Base-by-base conservation (phyloP, 2,329 filamentous ascomycete genomes). In the Tympanopsis confertula region DNA sequence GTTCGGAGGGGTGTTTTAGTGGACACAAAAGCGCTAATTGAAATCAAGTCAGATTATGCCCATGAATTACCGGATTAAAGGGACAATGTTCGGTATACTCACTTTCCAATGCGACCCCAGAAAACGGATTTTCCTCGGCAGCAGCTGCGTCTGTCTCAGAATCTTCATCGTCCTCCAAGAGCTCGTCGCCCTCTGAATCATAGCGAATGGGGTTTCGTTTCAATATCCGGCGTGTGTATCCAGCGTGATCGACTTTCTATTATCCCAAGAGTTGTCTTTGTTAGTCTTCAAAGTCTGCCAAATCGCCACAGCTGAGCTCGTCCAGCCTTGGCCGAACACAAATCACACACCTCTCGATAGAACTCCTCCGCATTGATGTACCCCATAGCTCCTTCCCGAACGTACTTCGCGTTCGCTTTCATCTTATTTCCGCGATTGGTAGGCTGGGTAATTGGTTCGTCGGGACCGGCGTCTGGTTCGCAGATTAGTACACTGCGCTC, bases 341-440 rank as follows among this genome's bases (percentile, higher is more conserved):
- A n/a, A 10, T 26, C n/a, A 44, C 49, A 28, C 46, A 76, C 73
- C 64, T 71, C 67, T 51, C 69, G 72, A 54, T 75, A 74, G 2
- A 66, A 61, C 28, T 65, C 60, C 35, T 63, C 61, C 5, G 69
- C 65, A 44, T 65, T 58, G 4, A 63, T 58, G 41, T 61, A 65
- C 19, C 72, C 70, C 38, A 76, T 54, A 14, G 65, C 62, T 26
- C 71, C 71, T 44, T 69, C 63, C 43, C 69, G 70, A 32, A 76
- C 64, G 51, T 70, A 67, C 43, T 62, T 62, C 18, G 74, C 69
- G 48, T 74, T 71, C 41, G 63, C 63, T 52, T 69, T 69, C 46
- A 79, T 61, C 54, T 78, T 79, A 52, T 78, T 75, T 40, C 71
- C 71, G 49, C 71, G 66, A 50, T 76, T 76, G 37, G 69, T 70